Evolutionary conservation across 257 asterid species (phyloP), one percentile per base, ranked within the genome.

Genomic region (Ballota nigra): DNA sequence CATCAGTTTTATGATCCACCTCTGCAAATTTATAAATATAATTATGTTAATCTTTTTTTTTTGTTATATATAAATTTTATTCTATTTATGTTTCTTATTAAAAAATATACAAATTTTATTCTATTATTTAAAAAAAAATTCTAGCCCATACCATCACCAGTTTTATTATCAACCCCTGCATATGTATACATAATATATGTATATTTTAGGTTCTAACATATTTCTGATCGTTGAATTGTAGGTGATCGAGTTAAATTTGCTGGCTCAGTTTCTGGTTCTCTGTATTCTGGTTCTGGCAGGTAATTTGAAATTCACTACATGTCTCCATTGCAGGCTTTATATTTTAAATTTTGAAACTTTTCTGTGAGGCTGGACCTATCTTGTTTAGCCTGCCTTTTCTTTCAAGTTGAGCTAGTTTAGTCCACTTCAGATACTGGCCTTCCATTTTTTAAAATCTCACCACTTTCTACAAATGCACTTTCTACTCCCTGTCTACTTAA

Each of bases 171-270:
- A 15, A 13, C 52, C 7, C 6, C 16, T 41, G 51, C 51, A 11
- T 41, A 4, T 41, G 51, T 43, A 29, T 28, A 18, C 18, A 22
- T 29, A 18, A 13, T 61, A 12, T 19, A 28, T 34, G 55, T 20
- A 49, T 8, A 18, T 36, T 72, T 61, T 63, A 38, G 56, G 63
- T 66, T 76, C 62, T 69, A 43, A 57, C 72, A 52, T 13, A 1
- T 72, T 36, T 28, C 63, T 66, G 62, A 19, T 79, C 63, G 56
- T 78, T 66, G 66, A 71, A 74, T 55, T 59, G 45, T 65, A 92
- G 98, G 98, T 79, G 97, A 92, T 62, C 87, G 85, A 84, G 98
- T 92, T 66, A 92, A 89, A 79, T 92, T 82, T 63, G 63, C 85
- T 72, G 90, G 96, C 74, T 66, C 91, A 81, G 75, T 88, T 79